These are phyloP conservation scores for Pythium biforme DNA, from an alignment of 352 stramenopile genomes.

Conservation along the genomic window DNA sequence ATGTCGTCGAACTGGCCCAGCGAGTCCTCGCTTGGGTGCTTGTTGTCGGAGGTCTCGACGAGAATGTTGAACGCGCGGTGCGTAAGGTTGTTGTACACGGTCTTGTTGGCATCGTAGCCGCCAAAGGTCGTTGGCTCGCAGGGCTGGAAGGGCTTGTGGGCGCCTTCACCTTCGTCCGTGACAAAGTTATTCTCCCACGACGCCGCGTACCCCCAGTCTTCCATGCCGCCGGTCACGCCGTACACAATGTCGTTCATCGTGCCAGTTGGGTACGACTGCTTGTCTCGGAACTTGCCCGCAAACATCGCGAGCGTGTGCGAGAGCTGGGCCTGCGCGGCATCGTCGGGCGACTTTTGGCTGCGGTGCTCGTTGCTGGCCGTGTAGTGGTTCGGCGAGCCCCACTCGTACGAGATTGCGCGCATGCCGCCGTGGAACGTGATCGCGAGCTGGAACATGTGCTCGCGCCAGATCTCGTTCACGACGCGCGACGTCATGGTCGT, in stretches of 20 bases:
- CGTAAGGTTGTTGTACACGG: slow-evolving; percentile 91
- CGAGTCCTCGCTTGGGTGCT: slow-evolving; percentile 64
- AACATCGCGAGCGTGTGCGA: slow-evolving; percentile 62
- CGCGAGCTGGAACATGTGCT: slow-evolving; percentile 96
- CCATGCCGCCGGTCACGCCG: slow-evolving; percentile 95
- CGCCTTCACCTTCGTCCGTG: slow-evolving; percentile 5
- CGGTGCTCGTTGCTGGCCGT: slow-evolving; percentile 37
- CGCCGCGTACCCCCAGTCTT: slow-evolving; percentile 96
- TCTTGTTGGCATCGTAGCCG: slow-evolving; percentile 90
- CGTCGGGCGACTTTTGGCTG: slow-evolving; percentile 80
- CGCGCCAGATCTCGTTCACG: slow-evolving; percentile 96
- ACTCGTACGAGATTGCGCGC: slow-evolving; percentile 97
- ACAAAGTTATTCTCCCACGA: slow-evolving; percentile 79
- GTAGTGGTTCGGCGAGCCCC: slow-evolving; percentile 93
- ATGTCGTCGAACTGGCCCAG: slow-evolving; percentile 79
- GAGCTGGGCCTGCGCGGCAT: slow-evolving; percentile 65
- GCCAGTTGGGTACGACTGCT: slow-evolving; percentile 72
- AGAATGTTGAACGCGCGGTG: slow-evolving; percentile 96
- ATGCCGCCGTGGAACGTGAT: slow-evolving; percentile 99
- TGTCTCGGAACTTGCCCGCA: slow-evolving; percentile 68
- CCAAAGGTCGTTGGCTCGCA: slow-evolving; percentile 89
- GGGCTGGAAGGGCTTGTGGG: slow-evolving; percentile 51
- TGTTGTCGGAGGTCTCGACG: slow-evolving; percentile 94
- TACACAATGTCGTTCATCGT: slow-evolving; percentile 98
- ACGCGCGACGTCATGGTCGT: slow-evolving; percentile 93